Conservation (phyloP, 1,284 basidiomycete species). For the Fomitopsis schrenkii region DNA sequence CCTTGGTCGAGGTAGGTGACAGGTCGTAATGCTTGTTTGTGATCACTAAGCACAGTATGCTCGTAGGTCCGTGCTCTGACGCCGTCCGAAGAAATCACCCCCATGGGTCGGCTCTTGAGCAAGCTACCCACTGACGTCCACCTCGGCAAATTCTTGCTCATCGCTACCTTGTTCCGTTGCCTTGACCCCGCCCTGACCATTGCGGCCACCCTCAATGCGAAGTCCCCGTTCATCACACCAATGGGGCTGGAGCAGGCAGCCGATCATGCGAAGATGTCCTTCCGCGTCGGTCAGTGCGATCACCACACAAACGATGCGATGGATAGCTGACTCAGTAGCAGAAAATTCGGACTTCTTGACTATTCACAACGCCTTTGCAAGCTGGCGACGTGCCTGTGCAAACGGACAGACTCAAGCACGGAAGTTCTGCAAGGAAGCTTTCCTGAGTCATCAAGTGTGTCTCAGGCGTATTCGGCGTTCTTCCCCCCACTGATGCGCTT, state of each 20-base stretch:
- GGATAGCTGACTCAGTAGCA: conserved; percentile 25
- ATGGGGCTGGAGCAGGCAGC: conserved; percentile 89
- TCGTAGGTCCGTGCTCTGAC: conserved; percentile 83
- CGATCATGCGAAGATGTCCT: conserved; percentile 78
- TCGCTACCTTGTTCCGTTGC: conserved; percentile 85
- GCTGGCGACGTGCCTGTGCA: conserved; percentile 80
- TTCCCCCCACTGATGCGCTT: not conserved
- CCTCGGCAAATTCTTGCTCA: conserved; percentile 90
- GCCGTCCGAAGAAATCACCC: conserved; percentile 86
- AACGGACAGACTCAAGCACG: conserved; percentile 49
- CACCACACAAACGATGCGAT: not conserved
- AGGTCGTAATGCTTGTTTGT: not conserved
- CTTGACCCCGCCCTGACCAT: conserved; percentile 96
- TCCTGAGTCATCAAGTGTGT: conserved; percentile 78
- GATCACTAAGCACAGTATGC: too few relatives aligned
- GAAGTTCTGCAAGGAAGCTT: conserved; percentile 83
- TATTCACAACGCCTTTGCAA: conserved; percentile 86
- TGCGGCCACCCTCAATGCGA: conserved; percentile 89
- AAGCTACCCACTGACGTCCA: conserved; percentile 96
- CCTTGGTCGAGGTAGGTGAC: conserved; percentile 80
- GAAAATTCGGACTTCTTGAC: conserved; percentile 98
- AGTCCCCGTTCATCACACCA: conserved; percentile 90
- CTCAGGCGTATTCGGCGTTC: not conserved
- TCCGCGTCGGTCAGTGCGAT: conserved; percentile 64
- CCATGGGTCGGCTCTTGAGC: conserved; percentile 89